Conservation (phyloP, 1,139 yeast genomes). For the Blastobotrys aristatus region DNA sequence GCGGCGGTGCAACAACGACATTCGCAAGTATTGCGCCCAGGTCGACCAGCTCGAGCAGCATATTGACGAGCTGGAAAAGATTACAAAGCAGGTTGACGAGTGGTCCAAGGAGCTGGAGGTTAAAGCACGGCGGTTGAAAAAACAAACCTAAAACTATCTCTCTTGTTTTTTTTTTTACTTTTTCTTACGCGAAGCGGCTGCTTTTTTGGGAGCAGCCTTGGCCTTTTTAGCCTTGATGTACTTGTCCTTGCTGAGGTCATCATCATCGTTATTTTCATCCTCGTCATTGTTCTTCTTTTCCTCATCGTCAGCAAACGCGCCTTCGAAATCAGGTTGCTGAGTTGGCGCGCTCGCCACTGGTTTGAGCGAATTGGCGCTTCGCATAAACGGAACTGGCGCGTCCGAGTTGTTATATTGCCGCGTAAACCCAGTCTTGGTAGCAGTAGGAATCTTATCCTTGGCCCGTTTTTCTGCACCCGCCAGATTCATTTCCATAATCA, state of each 20-base stretch:
- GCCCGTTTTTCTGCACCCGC: constrained; percentile 43
- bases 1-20: constrained; percentile 18
- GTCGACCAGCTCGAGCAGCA: constrained; percentile 40
- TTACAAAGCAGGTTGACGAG: constrained; percentile 52
- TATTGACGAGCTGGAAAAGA: constrained; percentile 42
- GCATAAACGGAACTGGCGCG: constrained; percentile 86
- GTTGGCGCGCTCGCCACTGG: constrained; percentile 27
- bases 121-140: constrained; percentile 31
- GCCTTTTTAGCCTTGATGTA: constrained; percentile 39
- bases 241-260: constrained; percentile 50
- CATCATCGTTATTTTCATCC: constrained; percentile 41
- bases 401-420: constrained; percentile 65
- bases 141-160: constrained; percentile 1
- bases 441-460: constrained; percentile 64
- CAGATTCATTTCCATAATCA: constrained; percentile 72
- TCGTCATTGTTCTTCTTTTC: constrained; percentile 37
- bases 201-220: constrained; percentile 13
- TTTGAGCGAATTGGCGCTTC: constrained; percentile 47
- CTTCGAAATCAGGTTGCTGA: constrained; percentile 53
- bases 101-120: constrained; percentile 55
- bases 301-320: constrained; percentile 52
- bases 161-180: constrained; percentile 1
- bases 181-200: constrained; percentile 1
- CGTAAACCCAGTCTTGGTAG: constrained; percentile 79
- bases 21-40: constrained; percentile 18